Conservation (phyloP, 768 basidiomycete species). For the Lactarius trivialis region DNA sequence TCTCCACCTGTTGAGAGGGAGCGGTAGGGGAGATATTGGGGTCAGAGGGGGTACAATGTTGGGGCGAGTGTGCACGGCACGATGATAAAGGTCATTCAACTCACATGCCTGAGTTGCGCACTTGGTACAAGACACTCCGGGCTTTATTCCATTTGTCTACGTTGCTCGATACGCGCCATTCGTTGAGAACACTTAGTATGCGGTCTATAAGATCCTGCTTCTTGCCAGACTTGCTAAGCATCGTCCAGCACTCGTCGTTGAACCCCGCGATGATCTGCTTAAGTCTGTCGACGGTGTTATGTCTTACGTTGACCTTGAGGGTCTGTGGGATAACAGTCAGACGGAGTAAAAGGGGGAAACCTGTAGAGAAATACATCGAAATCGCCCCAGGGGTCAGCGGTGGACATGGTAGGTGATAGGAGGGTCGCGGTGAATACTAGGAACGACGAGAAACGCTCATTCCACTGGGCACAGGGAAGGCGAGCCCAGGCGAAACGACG, state of each 20-base stretch:
- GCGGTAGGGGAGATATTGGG: not conserved
- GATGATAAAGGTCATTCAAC: conserved; percentile 30
- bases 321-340: conserved; percentile 36
- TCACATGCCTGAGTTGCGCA: conserved; percentile 60
- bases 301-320: conserved; percentile 62
- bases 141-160: conserved; percentile 66
- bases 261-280: conserved; percentile 75
- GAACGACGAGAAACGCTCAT: not conserved
- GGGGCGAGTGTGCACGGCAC: not conserved
- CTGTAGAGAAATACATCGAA: conserved; percentile 52
- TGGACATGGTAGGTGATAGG: conserved; percentile 43
- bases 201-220: conserved; percentile 85
- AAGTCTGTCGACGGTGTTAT: conserved; percentile 79
- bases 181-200: conserved; percentile 51
- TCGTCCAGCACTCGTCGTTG: conserved; percentile 69
- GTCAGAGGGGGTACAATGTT: not conserved
- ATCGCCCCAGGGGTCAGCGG: conserved; percentile 57
- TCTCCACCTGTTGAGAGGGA: conserved; percentile 8
- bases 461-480: conserved; percentile 2
- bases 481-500: no score
- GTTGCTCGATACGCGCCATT: conserved; percentile 50
- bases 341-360: conserved; percentile 11
- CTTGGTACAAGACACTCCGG: conserved; percentile 59
- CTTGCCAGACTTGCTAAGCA: conserved; percentile 70
- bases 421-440: not conserved